Evolutionary conservation across 2,329 filamentous ascomycete genomes (phyloP).

Genomic region (Penicillium sp.): DNA sequence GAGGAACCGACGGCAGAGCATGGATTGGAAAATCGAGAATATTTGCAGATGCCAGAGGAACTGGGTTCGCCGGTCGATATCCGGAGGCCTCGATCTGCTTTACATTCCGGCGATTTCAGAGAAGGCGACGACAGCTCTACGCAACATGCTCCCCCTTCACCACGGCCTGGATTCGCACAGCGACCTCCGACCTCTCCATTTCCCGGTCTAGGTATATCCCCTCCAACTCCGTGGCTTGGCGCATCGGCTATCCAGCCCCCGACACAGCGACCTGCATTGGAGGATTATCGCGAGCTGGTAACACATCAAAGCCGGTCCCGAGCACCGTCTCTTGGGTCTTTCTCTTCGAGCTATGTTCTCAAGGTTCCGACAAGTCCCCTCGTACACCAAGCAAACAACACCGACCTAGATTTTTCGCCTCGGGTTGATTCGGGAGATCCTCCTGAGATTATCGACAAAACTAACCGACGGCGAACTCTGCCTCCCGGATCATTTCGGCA

Average conservation of each 20-base stretch:
- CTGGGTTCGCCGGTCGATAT: conserved; percentile 60
- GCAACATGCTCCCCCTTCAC: conserved; percentile 21
- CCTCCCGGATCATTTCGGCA: conserved; percentile 57
- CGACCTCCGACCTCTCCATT: conserved; percentile 11
- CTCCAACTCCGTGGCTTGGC: conserved; percentile 55
- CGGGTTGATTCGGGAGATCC: conserved; percentile 52
- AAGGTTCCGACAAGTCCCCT: conserved; percentile 88
- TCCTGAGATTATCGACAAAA: conserved; percentile 44
- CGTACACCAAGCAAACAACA: conserved; percentile 81
- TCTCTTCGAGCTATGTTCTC: conserved; percentile 75
- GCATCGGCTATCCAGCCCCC: conserved; percentile 25
- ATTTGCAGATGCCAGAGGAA: conserved; percentile 41
- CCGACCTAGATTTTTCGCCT: conserved; percentile 64
- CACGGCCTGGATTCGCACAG: conserved; percentile 20
- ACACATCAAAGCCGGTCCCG: conserved; percentile 35
- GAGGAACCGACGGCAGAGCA: conserved; percentile 12
- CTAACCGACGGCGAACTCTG: conserved; percentile 65
- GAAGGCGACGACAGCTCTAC: conserved; percentile 46
- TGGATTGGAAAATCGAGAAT: conserved; percentile 17
- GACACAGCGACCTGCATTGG: conserved; percentile 14
- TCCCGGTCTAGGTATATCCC: conserved; percentile 44
- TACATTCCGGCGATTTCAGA: conserved; percentile 60
- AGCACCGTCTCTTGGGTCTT: conserved; percentile 62
- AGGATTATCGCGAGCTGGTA: conserved; percentile 15
- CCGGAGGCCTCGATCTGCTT: conserved; percentile 72